Evolutionary conservation across 2,329 filamentous ascomycete genomes (phyloP).

Genomic region (Colletotrichum paranaense): DNA sequence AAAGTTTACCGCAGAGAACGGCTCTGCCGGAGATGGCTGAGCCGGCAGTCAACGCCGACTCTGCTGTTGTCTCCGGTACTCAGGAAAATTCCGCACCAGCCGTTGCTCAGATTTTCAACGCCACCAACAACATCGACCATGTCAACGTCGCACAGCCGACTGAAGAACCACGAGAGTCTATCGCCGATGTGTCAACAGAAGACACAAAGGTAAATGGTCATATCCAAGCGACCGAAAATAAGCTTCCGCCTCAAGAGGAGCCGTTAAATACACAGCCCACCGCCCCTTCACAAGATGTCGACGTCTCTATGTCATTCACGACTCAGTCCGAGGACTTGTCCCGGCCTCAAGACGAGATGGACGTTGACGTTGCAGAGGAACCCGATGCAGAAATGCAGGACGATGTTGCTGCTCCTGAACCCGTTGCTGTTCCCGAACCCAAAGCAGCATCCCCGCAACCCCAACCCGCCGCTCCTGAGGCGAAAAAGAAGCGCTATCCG

Average conservation of each 20-base stretch:
- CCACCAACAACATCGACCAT: background rate
- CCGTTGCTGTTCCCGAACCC: conserved; percentile 12
- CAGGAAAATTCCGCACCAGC: conserved; percentile 26
- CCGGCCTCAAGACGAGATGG: conserved; percentile 19
- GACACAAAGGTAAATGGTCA: conserved; percentile 16
- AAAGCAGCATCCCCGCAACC: conserved; percentile 31
- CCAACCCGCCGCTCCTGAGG: background rate
- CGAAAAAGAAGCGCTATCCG: conserved; percentile 37
- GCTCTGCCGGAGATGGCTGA: conserved; percentile 29
- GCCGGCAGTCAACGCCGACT: conserved; percentile 5
- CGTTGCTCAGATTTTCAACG: background rate
- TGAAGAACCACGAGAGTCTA: background rate
- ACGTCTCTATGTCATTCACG: conserved; percentile 2
- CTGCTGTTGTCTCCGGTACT: conserved; percentile 5
- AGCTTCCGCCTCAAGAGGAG: background rate
- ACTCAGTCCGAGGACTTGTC: background rate
- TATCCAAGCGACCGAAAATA: background rate
- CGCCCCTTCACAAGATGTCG: background rate
- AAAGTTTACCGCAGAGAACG: conserved; percentile 13
- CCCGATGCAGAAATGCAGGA: conserved; percentile 1
- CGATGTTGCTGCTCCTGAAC: background rate
- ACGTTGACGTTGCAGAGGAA: conserved; percentile 15
- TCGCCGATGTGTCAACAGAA: background rate
- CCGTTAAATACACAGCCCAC: background rate
- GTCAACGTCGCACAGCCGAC: background rate